Evolutionary conservation across 2,329 filamentous ascomycete species (phyloP).

Genomic region (Fusarium miscanthi): DNA sequence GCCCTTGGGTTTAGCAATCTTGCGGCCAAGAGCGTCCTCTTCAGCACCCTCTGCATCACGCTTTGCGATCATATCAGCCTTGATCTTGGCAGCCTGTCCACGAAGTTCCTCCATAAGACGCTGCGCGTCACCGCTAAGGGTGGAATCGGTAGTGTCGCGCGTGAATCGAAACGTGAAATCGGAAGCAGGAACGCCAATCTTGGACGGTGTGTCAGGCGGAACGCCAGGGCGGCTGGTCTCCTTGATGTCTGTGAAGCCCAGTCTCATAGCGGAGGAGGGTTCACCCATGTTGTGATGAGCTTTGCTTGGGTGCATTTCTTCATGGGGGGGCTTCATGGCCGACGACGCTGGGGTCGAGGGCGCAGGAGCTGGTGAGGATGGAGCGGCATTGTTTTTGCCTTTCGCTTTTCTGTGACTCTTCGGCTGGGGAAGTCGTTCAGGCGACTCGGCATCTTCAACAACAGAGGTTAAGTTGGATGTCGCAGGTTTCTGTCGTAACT

Average conservation of each 20-base stretch:
- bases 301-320: constrained; percentile 93
- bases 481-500: constrained; percentile 45
- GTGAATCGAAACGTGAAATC: constrained; percentile 78
- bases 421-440: constrained; percentile 43
- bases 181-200: constrained; percentile 63
- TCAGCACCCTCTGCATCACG: constrained; percentile 64
- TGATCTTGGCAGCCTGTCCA: constrained; percentile 77
- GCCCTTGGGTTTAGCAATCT: constrained; percentile 83
- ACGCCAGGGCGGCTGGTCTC: constrained; percentile 52
- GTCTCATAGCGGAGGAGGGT: constrained; percentile 80
- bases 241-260: constrained; percentile 84
- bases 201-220: constrained; percentile 73
- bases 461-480: constrained; percentile 55
- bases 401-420: constrained; percentile 40
- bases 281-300: constrained; percentile 80
- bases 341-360: constrained; percentile 72
- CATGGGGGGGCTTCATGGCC: constrained; percentile 74
- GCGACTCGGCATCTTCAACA: constrained; percentile 56
- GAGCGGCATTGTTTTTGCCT: constrained; percentile 44
- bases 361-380: constrained; percentile 51
- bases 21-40: constrained; percentile 64
- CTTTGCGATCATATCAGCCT: constrained; percentile 72
- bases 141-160: constrained; percentile 59
- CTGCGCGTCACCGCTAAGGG: constrained; percentile 71
- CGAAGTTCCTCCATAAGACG: constrained; percentile 74